phyloP scores from a whole-genome alignment of 2,329 filamentous ascomycete genomes.

The Fusarium lyarnte region DNA sequence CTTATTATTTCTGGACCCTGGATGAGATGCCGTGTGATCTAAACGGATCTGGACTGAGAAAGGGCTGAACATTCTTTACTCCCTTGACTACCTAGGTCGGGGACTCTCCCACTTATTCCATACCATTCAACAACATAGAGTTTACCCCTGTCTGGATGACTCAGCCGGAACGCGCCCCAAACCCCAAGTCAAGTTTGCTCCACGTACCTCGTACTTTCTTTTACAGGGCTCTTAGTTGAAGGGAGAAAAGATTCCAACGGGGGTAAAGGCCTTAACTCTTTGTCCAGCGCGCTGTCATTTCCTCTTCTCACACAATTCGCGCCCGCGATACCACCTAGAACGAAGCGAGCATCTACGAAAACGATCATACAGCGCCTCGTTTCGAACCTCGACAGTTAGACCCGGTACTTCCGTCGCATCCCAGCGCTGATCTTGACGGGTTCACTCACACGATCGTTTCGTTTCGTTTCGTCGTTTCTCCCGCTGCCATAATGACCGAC shows the following conservation, averaged over 20 bases:
- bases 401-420: constrained; percentile 19
- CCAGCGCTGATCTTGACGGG: constrained; percentile 22
- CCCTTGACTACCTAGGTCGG: not conserved
- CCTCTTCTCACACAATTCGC: constrained; percentile 6
- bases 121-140: not conserved
- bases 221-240: constrained; percentile 19
- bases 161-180: constrained; percentile 20
- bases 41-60: constrained; percentile 10
- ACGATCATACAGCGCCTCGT: not conserved
- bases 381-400: constrained; percentile 14
- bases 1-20: constrained; percentile 13
- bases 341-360: not conserved
- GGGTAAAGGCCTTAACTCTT: not conserved
- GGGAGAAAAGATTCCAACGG: constrained; percentile 31
- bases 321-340: not conserved
- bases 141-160: constrained; percentile 22
- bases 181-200: constrained; percentile 17
- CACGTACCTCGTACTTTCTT: constrained; percentile 12
- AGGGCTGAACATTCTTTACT: constrained; percentile 1
- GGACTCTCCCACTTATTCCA: not conserved
- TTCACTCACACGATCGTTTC: constrained; percentile 31
- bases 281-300: not conserved
- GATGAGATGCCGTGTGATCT: constrained; percentile 3
- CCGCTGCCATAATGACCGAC: constrained; percentile 72
- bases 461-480: constrained; percentile 41